These are phyloP conservation scores for Sambucus nigra DNA, from an alignment of 129 eudicot genomes.

Conservation along the genomic window DNA sequence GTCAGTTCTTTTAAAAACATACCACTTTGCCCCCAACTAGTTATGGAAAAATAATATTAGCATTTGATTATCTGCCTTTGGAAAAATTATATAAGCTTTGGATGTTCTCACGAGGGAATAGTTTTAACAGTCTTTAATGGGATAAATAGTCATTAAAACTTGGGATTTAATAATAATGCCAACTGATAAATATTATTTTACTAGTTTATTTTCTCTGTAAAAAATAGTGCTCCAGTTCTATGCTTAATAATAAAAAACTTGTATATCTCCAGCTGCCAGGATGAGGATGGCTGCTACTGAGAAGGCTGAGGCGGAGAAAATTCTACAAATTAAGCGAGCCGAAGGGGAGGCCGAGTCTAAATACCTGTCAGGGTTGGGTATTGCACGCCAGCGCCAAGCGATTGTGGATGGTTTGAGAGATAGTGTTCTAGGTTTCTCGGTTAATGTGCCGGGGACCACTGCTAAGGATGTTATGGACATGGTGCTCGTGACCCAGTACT, in stretches of 20 bases:
- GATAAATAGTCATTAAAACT: too few species aligned
- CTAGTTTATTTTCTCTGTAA: not conserved
- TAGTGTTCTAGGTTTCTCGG: conserved; percentile 75
- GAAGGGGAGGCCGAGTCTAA: conserved; percentile 93
- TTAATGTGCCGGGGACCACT: conserved; percentile 69
- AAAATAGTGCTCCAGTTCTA: not conserved
- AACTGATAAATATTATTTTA: too few species aligned
- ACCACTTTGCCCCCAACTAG: too few species aligned
- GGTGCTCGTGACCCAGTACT: conserved; percentile 83
- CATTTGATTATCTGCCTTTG: too few species aligned
- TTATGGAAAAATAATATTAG: too few species aligned
- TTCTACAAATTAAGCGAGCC: conserved; percentile 72
- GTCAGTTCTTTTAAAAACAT: too few species aligned
- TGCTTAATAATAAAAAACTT: not conserved
- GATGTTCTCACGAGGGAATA: too few species aligned
- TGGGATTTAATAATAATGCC: too few species aligned
- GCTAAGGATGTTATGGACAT: conserved; percentile 91
- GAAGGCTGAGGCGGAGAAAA: conserved; percentile 84
- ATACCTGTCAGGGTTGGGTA: conserved; percentile 68
- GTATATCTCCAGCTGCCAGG: conserved; percentile 55
- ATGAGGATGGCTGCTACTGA: conserved; percentile 73
- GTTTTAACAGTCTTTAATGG: too few species aligned
- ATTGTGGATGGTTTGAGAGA: conserved; percentile 84
- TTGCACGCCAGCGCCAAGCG: conserved; percentile 85
- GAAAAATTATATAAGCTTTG: too few species aligned